These are phyloP conservation scores for Prunus kanzakura DNA, from an alignment of 306 rosid genomes.

Conservation along the genomic window DNA sequence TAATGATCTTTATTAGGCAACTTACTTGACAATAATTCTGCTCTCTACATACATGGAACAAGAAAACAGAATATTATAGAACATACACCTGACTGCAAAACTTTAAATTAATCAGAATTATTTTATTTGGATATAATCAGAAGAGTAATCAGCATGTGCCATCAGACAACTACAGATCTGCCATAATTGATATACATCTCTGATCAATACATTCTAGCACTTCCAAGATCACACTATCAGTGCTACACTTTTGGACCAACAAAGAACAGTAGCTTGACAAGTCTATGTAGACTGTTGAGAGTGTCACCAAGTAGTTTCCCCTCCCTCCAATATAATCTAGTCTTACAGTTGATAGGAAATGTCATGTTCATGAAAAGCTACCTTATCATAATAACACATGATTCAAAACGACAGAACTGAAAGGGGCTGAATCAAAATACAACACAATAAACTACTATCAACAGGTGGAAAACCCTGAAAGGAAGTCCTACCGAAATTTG, in stretches of 20 bases:
- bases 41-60: constrained; percentile 18
- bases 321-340: background rate
- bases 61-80: constrained; percentile 10
- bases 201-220: background rate
- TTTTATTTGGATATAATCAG: background rate
- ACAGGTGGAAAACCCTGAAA: background rate
- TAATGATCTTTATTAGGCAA: constrained; percentile 22
- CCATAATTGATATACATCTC: background rate
- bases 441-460: background rate
- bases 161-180: background rate
- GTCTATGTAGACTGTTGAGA: background rate
- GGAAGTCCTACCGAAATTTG: constrained; percentile 64
- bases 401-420: background rate
- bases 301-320: background rate
- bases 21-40: background rate
- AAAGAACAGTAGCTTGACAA: background rate
- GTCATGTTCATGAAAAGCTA: background rate
- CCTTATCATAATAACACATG: background rate
- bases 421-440: background rate
- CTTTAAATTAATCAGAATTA: background rate
- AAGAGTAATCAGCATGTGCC: background rate
- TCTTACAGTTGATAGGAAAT: background rate
- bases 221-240: background rate
- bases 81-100: constrained; percentile 4
- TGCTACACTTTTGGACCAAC: background rate